phyloP scores from a whole-genome alignment of 257 asterid genomes.

The Solanum chiquidenum region DNA sequence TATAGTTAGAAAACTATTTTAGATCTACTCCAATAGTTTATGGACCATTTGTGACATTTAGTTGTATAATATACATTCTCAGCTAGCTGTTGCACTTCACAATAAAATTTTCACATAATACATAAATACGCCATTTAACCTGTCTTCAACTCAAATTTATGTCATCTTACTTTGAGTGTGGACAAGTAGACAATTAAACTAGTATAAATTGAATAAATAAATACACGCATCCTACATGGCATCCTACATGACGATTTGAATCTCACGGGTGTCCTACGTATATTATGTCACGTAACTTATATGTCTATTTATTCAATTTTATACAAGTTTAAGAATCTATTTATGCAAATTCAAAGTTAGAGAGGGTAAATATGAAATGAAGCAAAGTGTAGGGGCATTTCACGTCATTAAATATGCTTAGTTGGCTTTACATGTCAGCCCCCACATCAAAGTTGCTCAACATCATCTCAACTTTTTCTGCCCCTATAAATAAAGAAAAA shows the following conservation, averaged over 20 bases:
- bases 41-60: background rate
- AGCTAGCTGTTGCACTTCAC: background rate
- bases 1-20: no score
- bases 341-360: no score
- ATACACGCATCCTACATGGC: accelerated
- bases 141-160: no score
- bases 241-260: no score
- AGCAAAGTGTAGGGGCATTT: background rate
- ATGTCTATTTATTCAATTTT: no score
- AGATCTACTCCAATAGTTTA: background rate
- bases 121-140: no score
- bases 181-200: no score
- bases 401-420: background rate
- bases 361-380: background rate
- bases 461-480: background rate
- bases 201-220: no score
- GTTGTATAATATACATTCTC: background rate
- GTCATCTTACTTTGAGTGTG: accelerated
- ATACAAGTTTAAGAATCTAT: no score
- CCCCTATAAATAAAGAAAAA: background rate
- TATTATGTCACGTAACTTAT: no score
- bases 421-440: background rate
- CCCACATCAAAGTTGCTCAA: background rate
- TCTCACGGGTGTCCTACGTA: no score
- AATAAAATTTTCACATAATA: background rate